Evolutionary conservation across 2,329 filamentous ascomycete species (phyloP).

Genomic region (Alternaria infectoria): DNA sequence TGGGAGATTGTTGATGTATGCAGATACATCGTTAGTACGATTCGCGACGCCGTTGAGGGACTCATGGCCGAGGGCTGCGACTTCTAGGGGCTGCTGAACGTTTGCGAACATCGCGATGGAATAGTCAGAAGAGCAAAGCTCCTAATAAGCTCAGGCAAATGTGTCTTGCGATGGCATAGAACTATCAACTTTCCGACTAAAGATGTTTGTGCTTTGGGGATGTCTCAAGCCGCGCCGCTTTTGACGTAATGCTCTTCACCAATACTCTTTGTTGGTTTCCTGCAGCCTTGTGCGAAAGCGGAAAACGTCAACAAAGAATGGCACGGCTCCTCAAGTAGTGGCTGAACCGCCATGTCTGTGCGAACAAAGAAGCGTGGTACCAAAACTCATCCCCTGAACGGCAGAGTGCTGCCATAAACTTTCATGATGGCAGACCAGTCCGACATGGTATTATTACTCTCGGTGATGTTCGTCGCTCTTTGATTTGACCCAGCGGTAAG

Average conservation of each 20-base stretch:
- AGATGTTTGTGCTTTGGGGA: neutral
- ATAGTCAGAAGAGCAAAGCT: neutral
- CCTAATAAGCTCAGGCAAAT: neutral
- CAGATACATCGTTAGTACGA: neutral
- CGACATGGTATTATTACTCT: neutral
- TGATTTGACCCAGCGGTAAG: slow-evolving; percentile 19
- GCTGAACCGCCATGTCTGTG: neutral
- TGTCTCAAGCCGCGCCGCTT: neutral
- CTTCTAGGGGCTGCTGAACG: neutral
- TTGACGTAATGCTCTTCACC: neutral
- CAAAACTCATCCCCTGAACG: neutral
- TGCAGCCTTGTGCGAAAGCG: neutral
- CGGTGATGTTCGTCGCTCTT: slow-evolving; percentile 5
- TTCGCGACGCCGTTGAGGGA: neutral
- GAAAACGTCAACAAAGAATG: neutral
- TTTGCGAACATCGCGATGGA: neutral
- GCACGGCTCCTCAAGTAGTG: neutral
- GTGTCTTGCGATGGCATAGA: neutral
- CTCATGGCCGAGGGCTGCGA: neutral
- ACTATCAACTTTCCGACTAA: neutral
- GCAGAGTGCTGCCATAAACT: neutral
- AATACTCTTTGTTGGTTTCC: neutral
- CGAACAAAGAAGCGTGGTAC: neutral
- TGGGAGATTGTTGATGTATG: neutral
- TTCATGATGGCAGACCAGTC: neutral